Base-by-base conservation (phyloP, 345 rosid genomes). In the Pistacia atlantica region DNA sequence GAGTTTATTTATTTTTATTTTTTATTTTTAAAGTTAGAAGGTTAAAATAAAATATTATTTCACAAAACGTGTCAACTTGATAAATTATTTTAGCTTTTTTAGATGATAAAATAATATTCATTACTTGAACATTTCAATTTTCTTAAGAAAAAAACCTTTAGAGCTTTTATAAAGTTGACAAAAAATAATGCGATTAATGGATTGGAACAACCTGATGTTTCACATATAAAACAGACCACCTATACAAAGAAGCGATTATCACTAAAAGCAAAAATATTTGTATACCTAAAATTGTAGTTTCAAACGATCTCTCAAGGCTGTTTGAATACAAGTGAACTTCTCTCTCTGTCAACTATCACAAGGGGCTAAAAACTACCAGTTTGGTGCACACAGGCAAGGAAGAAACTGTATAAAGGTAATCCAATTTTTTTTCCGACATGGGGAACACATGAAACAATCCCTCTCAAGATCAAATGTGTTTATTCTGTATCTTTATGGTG, bases 221-320 rank as follows among this genome's bases (percentile, higher is more conserved):
- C 49, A 13, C 64, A 65, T 6, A 5, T 5, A 22, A 68, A 61
- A 16, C 16, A 55, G 48, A 56, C 20, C 33, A 54, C 42, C 51
- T 14, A 14, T 63, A 35, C 42, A 51, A 60, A 22, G 72, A 65
- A 71, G 13, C 73, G 2, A 71, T 61, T 6, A 13, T 71, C 20
- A 59, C 33, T 46, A 20, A 62, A n/a, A 10, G 17, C 52, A 66
- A 49, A 42, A 66, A 5, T 25, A 62, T 62, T 63, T 35, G 52
- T 35, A 51, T 68, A 68, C 52, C 54, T 51, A 67, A 79, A 6
- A 56, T n/a, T 66, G 35, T n/a, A 59, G 67, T 52, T 61, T 56
- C 59, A 18, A 65, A 35, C 65, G 54, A 46, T 9, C 14, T 42
- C 42, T 49, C 71, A 37, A 38, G 67, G 35, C 11, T 49, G 8